Evolutionary conservation across 2,329 filamentous ascomycete genomes (phyloP), one percentile per base, ranked within the genome.

Genomic region (Ascocoryne sarcoides): DNA sequence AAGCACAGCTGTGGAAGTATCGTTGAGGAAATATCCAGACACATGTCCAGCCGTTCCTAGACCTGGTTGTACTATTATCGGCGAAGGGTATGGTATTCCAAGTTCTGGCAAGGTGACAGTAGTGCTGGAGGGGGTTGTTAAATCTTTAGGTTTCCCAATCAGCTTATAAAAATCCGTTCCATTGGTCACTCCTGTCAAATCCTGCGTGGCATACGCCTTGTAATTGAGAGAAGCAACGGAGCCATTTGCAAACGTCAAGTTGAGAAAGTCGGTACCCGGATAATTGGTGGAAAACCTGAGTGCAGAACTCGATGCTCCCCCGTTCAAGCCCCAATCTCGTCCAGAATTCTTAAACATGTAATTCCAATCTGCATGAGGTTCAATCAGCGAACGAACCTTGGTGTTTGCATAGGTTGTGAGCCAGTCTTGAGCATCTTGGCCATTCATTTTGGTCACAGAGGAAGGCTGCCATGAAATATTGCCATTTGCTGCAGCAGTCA

Each of bases 361-460:
- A 42, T 65, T 65, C 44, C 61, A 65, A 12, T 62, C 61, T 4
- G 62, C 53, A 40, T 65, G 58, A 7, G 48, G 45, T 30, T 65
- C 63, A 32, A 26, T 7, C 12, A 7, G 23, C 7, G 23, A 7
- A 7, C 23, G 7, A 12, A 26, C 23, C 7, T 26, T 26, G 7
- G 7, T 26, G 7, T 26, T 26, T 7, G 7, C 23, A 12, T 26
- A 26, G 12, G 23, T 12, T 26, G 23, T 26, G 23, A 26, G 12
- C 23, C 23, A 70, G 0, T 63, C 60, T 9, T 63, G 64, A 4
- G 67, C 70, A 32, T 72, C 61, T 36, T 68, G 55, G 15, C 69
- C 74, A 48, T 80, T 72, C 54, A 80, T 77, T 42, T 65, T 60
- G 1, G 60, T 55, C 15, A 80, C 62, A 1, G 70, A 61, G 0